Conservation (phyloP, 495 filamentous ascomycete genomes). For the Aspergillus heteromorphus region DNA sequence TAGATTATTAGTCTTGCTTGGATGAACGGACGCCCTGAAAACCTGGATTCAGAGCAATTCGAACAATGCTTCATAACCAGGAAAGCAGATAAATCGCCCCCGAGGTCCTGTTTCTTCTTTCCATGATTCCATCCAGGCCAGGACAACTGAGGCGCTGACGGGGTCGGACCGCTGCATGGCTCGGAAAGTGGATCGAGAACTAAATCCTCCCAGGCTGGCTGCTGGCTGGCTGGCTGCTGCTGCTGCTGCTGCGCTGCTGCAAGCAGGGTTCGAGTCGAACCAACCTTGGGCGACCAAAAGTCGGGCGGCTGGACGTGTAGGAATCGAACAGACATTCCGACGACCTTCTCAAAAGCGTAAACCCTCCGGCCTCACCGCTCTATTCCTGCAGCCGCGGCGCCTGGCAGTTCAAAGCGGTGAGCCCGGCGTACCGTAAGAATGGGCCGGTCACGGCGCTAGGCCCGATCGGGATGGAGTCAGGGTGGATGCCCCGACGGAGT, state of each 20-base stretch:
- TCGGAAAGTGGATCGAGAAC: slow-evolving; percentile 23
- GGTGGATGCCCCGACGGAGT: not conserved
- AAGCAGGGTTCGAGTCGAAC: slow-evolving; percentile 9
- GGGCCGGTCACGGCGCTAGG: not conserved
- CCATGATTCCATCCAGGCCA: not conserved
- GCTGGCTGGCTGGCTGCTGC: too few species aligned
- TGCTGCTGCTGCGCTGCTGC: too few species aligned
- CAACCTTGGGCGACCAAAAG: too few species aligned
- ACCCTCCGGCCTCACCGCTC: slow-evolving; percentile 14
- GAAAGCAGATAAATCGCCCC: too few species aligned
- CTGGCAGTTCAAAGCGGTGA: slow-evolving; percentile 24
- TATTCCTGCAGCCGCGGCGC: not conserved
- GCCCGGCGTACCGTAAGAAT: slow-evolving; percentile 5
- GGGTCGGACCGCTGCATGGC: slow-evolving; percentile 28
- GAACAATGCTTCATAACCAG: not conserved
- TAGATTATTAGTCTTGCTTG: not conserved
- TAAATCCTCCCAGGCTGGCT: slow-evolving; percentile 2
- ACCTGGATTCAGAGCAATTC: not conserved
- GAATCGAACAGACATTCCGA: not conserved
- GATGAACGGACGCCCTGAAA: not conserved
- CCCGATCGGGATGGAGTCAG: not conserved
- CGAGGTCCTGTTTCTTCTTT: too few species aligned
- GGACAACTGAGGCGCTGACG: slow-evolving; percentile 12
- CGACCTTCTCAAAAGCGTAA: slow-evolving; percentile 8
- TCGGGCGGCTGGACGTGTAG: slow-evolving; percentile 19